A percentile compares a stretch with the other conserved stretches of the same genome.
These are phyloP conservation scores for Luffa aegyptiaca DNA, from an alignment of 306 rosid species.

Conservation along the genomic window DNA sequence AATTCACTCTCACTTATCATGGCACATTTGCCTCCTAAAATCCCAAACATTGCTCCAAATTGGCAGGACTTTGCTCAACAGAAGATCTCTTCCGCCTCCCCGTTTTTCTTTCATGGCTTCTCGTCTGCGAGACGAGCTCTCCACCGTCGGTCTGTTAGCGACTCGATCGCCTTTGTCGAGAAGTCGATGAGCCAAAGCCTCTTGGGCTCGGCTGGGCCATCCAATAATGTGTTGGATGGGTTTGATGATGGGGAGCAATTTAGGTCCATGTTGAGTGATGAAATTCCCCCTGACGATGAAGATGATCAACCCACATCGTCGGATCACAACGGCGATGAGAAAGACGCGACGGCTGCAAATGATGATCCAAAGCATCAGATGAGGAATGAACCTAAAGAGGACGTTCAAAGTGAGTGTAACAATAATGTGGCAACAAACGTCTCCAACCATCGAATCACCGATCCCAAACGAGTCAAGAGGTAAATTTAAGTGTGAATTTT, in stretches of 20 bases:
- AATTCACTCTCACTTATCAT: slow-evolving; percentile 7
- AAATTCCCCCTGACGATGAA: slow-evolving; percentile 15
- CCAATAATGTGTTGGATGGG: slow-evolving; percentile 36
- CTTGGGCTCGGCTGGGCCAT: slow-evolving; percentile 5
- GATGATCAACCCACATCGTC: slow-evolving; percentile 74
- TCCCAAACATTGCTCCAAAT: slow-evolving; percentile 47
- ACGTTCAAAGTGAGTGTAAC: slow-evolving; percentile 46
- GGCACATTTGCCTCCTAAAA: slow-evolving; percentile 92
- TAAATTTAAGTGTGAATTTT: neutral
- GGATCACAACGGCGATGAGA: slow-evolving; percentile 61
- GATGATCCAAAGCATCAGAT: slow-evolving; percentile 3
- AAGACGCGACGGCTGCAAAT: neutral
- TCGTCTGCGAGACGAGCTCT: slow-evolving; percentile 44
- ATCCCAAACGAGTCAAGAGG: slow-evolving; percentile 92
- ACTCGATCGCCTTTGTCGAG: slow-evolving; percentile 61
- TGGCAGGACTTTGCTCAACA: slow-evolving; percentile 52
- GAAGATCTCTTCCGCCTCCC: slow-evolving; percentile 24
- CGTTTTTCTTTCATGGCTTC: slow-evolving; percentile 63
- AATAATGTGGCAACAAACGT: slow-evolving; percentile 16
- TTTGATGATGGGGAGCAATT: slow-evolving; percentile 78
- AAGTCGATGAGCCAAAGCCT: slow-evolving; percentile 37
- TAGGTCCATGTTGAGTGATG: slow-evolving; percentile 65
- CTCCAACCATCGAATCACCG: slow-evolving; percentile 37
- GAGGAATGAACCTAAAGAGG: slow-evolving; percentile 47
- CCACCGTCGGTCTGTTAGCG: slow-evolving; percentile 68